Percentiles rank a stretch among this genome's conserved stretches.
phyloP scores from a whole-genome alignment of 768 basidiomycete genomes.

The Podaxis sp. region DNA sequence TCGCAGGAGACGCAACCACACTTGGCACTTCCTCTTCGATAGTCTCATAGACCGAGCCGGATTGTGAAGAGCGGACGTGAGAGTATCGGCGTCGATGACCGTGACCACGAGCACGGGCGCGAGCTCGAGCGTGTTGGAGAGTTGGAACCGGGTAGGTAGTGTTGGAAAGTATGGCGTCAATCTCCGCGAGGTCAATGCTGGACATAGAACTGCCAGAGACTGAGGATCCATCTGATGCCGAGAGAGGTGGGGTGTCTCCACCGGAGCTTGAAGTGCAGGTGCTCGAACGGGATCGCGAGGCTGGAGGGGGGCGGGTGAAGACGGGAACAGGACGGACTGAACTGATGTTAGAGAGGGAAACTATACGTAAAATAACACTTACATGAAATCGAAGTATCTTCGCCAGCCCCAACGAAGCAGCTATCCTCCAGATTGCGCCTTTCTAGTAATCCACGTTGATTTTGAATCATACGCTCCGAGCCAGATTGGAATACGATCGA shows the following conservation, averaged over 20 bases:
- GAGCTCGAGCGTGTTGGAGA: slow-evolving; percentile 40
- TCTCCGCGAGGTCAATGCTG: slow-evolving; percentile 68
- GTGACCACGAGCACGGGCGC: slow-evolving; percentile 56
- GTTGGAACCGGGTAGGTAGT: slow-evolving; percentile 50
- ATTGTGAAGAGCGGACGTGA: slow-evolving; percentile 57
- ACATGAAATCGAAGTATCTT: slow-evolving; percentile 58
- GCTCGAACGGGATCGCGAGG: slow-evolving; percentile 60
- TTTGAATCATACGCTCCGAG: slow-evolving; percentile 65
- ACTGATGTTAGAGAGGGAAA: slow-evolving; percentile 17
- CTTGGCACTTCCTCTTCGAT: slow-evolving; percentile 69
- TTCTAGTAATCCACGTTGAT: slow-evolving; percentile 60
- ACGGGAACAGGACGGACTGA: slow-evolving; percentile 50
- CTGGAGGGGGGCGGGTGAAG: slow-evolving; percentile 58
- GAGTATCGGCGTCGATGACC: slow-evolving; percentile 75
- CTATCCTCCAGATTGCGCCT: slow-evolving; percentile 70
- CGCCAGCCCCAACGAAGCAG: slow-evolving; percentile 62
- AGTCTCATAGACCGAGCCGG: slow-evolving; percentile 70
- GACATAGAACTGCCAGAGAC: slow-evolving; percentile 74
- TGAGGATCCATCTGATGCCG: slow-evolving; percentile 66
- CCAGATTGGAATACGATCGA: slow-evolving; percentile 69
- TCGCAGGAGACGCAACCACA: slow-evolving; percentile 26
- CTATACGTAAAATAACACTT: slow-evolving; percentile 25
- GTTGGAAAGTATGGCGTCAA: slow-evolving; percentile 58
- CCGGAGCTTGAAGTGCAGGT: slow-evolving; percentile 71
- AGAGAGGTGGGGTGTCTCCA: slow-evolving; percentile 69